Evolutionary conservation across 805 yeast genomes (phyloP).

Genomic region (Candida maltosa): DNA sequence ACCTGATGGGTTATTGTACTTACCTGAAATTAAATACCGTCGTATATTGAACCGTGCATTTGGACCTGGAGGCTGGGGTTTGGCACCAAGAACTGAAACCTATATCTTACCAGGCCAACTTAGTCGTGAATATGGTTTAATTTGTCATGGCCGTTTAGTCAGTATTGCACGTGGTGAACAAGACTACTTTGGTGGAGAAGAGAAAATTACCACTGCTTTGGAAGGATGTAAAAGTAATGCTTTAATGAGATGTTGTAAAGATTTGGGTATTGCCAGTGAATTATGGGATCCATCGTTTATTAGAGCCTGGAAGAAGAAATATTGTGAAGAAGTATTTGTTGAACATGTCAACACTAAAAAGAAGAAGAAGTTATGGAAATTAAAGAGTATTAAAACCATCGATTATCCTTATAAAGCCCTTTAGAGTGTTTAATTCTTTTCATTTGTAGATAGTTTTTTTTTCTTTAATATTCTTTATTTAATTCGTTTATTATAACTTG

Average conservation of each 20-base stretch:
- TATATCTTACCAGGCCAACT: slow-evolving; percentile 69
- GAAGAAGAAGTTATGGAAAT: slow-evolving; percentile 89
- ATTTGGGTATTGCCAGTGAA: slow-evolving; percentile 93
- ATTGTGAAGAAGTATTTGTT: slow-evolving; percentile 79
- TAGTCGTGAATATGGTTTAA: slow-evolving; percentile 85
- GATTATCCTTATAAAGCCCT: slow-evolving; percentile 76
- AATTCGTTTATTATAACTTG: too few species aligned
- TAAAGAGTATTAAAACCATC: slow-evolving; percentile 71
- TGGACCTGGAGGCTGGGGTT: slow-evolving; percentile 99
- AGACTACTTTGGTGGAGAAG: slow-evolving; percentile 76
- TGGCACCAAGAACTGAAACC: slow-evolving; percentile 89
- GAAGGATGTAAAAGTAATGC: slow-evolving; percentile 98
- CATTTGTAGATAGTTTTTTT: too few species aligned
- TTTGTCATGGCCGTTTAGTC: slow-evolving; percentile 85
- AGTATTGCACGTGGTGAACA: slow-evolving; percentile 95
- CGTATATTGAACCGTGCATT: slow-evolving; percentile 84
- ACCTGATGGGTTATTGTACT: slow-evolving; percentile 88
- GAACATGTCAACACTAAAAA: slow-evolving; percentile 79
- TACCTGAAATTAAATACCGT: slow-evolving; percentile 95
- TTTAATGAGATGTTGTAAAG: slow-evolving; percentile 96
- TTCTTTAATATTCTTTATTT: too few species aligned
- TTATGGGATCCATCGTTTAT: slow-evolving; percentile 96
- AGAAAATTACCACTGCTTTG: slow-evolving; percentile 89
- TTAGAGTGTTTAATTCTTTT: too few species aligned
- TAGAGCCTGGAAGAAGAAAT: slow-evolving; percentile 41